These are phyloP conservation scores for Fusarium longipes DNA, from an alignment of 2,329 filamentous ascomycete species.

Conservation along the genomic window DNA sequence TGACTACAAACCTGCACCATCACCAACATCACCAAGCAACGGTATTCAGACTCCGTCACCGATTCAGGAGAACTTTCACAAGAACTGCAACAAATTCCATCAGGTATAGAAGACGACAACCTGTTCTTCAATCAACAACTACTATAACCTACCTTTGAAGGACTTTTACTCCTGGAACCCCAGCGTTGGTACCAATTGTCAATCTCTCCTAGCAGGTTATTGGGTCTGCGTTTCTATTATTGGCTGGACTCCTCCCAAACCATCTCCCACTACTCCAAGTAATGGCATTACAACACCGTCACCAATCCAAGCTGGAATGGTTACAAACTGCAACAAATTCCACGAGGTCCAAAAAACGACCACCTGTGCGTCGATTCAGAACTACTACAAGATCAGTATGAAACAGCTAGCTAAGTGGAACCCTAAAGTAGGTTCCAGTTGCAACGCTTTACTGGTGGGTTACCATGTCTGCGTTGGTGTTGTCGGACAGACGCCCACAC, in stretches of 20 bases:
- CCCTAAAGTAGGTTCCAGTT: conserved; percentile 2
- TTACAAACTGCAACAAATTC: not conserved
- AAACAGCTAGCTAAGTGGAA: conserved; percentile 14
- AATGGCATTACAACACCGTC: not conserved
- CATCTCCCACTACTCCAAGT: not conserved
- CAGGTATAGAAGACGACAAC: not conserved
- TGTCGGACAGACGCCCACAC: not conserved
- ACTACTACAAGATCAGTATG: conserved; percentile 17
- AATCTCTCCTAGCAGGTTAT: too few species aligned
- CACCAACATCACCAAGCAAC: not conserved
- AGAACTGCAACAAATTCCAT: conserved; percentile 1
- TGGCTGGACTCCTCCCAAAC: too few species aligned
- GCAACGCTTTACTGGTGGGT: not conserved
- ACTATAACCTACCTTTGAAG: too few species aligned
- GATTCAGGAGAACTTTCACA: not conserved
- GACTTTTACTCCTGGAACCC: too few species aligned
- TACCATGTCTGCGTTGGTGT: not conserved
- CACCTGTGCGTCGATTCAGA: not conserved
- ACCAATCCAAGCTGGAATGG: not conserved
- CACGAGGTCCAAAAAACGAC: not conserved
- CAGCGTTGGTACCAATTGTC: too few species aligned
- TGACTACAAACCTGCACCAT: not conserved
- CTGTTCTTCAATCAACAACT: not conserved
- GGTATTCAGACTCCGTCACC: not conserved
- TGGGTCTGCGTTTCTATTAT: too few species aligned